Evolutionary conservation across 1,284 basidiomycete genomes (phyloP).

Genomic region (Microbotryomycetes sp.): DNA sequence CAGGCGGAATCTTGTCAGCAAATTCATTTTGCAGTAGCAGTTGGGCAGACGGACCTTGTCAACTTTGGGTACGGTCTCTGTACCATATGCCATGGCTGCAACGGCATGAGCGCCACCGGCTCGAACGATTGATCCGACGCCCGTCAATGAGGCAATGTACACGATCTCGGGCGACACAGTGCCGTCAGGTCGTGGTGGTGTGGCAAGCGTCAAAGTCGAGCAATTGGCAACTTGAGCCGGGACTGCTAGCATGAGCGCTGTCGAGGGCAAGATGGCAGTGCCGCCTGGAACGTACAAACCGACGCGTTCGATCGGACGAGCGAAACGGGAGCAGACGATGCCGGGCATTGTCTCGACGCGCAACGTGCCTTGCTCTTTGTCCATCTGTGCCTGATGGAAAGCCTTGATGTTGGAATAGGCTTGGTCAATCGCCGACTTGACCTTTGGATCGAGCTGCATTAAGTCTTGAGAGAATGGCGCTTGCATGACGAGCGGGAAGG

Average conservation of each 20-base stretch:
- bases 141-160: constrained; percentile 83
- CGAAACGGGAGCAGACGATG: constrained; percentile 88
- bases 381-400: constrained; percentile 80
- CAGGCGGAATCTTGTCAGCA: constrained; percentile 62
- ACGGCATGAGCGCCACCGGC: constrained; percentile 96
- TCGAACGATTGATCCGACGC: constrained; percentile 78
- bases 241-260: constrained; percentile 95
- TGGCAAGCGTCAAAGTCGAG: constrained; percentile 84
- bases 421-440: constrained; percentile 77
- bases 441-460: constrained; percentile 52
- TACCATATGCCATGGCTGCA: constrained; percentile 96
- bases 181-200: constrained; percentile 84
- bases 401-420: constrained; percentile 87
- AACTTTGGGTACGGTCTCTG: constrained; percentile 91
- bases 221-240: constrained; percentile 97
- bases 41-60: constrained; percentile 99
- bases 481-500: constrained; percentile 44
- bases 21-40: constrained; percentile 98
- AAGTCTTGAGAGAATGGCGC: constrained; percentile 42
- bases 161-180: constrained; percentile 89
- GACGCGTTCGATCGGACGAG: constrained; percentile 86
- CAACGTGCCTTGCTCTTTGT: constrained; percentile 54
- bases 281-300: constrained; percentile 97
- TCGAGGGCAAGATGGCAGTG: constrained; percentile 91
- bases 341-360: constrained; percentile 97